Percentiles rank a stretch among this genome's conserved stretches.
Evolutionary conservation across 306 rosid species (phyloP).

Genomic region (Quercus bicolor): DNA sequence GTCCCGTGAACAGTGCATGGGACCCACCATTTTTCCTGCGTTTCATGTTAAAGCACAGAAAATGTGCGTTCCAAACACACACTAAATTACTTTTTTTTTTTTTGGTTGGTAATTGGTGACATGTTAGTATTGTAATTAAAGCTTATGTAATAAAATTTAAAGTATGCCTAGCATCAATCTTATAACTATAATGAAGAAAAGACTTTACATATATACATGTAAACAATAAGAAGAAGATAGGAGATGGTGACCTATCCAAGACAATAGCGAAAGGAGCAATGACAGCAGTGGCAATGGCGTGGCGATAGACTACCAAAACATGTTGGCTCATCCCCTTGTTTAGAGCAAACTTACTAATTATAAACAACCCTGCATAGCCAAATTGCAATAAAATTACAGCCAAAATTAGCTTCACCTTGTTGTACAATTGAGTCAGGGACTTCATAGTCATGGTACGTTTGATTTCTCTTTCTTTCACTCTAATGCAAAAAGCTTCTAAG

Average conservation of each 20-base stretch:
- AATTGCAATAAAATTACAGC: slow-evolving; percentile 41
- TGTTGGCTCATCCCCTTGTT: slow-evolving; percentile 49
- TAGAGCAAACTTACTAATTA: slow-evolving; percentile 37
- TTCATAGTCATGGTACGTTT: slow-evolving; percentile 9
- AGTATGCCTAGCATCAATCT: too few relatives aligned
- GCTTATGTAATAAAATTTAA: too few relatives aligned
- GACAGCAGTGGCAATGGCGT: slow-evolving; percentile 34
- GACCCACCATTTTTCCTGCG: too few relatives aligned
- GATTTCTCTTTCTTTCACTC: neutral
- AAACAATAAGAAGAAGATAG: neutral
- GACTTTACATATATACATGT: neutral
- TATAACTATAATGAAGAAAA: neutral
- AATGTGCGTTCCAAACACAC: too few relatives aligned
- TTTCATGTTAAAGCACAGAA: too few relatives aligned
- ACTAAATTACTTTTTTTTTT: too few relatives aligned
- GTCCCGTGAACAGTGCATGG: too few relatives aligned
- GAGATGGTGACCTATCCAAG: slow-evolving; percentile 35
- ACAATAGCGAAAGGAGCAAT: slow-evolving; percentile 49
- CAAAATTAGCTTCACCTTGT: slow-evolving; percentile 26
- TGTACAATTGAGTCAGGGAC: slow-evolving; percentile 1
- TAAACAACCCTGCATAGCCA: slow-evolving; percentile 43
- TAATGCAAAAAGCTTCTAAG: too few relatives aligned
- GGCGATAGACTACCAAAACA: slow-evolving; percentile 41
- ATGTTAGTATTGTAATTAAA: too few relatives aligned
- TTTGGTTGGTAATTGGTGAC: too few relatives aligned